Evolutionary conservation across 768 basidiomycete genomes (phyloP).

Genomic region (Lactarius tabidus): DNA sequence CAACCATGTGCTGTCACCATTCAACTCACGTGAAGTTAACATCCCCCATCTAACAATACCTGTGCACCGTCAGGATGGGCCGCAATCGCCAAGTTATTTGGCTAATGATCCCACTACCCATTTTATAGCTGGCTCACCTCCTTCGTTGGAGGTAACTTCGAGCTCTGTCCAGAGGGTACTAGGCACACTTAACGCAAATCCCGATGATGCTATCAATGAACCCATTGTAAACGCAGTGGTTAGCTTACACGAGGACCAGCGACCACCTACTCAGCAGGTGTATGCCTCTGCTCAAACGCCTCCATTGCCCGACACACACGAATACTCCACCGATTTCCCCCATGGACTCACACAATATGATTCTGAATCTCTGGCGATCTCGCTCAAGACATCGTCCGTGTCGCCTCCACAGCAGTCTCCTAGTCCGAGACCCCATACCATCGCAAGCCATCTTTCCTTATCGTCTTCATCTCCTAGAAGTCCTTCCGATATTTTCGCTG

Average conservation of each 20-base stretch:
- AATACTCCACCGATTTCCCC: neutral
- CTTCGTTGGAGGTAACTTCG: neutral
- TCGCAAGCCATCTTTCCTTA: neutral
- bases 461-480: neutral
- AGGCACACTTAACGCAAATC: neutral
- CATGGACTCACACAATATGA: neutral
- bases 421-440: neutral
- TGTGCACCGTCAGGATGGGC: constrained; percentile 38
- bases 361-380: neutral
- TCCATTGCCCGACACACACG: neutral
- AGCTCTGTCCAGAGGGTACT: neutral
- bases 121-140: neutral
- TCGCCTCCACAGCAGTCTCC: fast-evolving
- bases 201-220: neutral
- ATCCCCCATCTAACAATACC: constrained; percentile 65
- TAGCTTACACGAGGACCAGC: neutral
- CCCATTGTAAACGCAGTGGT: neutral
- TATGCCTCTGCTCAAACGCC: neutral
- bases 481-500: neutral
- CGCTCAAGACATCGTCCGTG: neutral
- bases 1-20: constrained; percentile 38
- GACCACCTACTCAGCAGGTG: neutral
- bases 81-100: too few species aligned
- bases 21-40: constrained; percentile 62
- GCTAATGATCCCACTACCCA: neutral